Conservation (phyloP, 2,329 filamentous ascomycete genomes). For the Microsporum canis region DNA sequence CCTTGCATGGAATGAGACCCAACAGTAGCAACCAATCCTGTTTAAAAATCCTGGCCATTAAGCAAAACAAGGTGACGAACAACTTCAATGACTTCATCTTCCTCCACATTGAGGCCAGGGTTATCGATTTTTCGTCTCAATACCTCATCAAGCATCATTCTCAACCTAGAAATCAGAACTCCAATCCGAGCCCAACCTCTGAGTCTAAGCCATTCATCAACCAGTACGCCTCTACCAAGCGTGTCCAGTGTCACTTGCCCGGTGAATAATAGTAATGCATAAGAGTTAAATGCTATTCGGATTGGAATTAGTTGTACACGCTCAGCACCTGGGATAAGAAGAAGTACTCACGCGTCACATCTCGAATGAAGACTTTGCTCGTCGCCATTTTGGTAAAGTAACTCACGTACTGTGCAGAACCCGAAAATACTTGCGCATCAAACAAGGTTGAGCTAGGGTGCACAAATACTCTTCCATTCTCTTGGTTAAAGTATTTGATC, state of each 20-base stretch:
- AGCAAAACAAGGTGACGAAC: constrained; percentile 76
- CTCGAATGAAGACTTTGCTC: constrained; percentile 80
- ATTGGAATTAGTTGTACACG: constrained; percentile 5
- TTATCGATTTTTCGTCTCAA: constrained; percentile 72
- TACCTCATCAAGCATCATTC: constrained; percentile 76
- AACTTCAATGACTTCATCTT: constrained; percentile 52
- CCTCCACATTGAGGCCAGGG: constrained; percentile 47
- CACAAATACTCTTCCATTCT: constrained; percentile 79
- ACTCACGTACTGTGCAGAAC: constrained; percentile 63
- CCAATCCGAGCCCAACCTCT: constrained; percentile 92
- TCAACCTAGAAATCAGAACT: constrained; percentile 69
- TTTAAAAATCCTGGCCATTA: constrained; percentile 62
- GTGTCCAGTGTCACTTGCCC: constrained; percentile 80
- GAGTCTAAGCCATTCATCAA: constrained; percentile 81
- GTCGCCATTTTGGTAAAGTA: constrained; percentile 92
- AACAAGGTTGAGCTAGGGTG: constrained; percentile 85
- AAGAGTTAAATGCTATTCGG: constrained; percentile 62
- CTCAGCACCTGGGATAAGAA: background rate
- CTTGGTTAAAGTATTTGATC: constrained; percentile 86
- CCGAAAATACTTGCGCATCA: constrained; percentile 65
- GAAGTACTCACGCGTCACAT: constrained; percentile 63
- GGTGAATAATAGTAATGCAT: constrained; percentile 76
- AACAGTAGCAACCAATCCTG: no score
- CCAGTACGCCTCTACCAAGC: constrained; percentile 69
- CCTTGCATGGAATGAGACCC: background rate